Conservation (phyloP, 139 green algal genomes). For the Coelastrella sp. region DNA sequence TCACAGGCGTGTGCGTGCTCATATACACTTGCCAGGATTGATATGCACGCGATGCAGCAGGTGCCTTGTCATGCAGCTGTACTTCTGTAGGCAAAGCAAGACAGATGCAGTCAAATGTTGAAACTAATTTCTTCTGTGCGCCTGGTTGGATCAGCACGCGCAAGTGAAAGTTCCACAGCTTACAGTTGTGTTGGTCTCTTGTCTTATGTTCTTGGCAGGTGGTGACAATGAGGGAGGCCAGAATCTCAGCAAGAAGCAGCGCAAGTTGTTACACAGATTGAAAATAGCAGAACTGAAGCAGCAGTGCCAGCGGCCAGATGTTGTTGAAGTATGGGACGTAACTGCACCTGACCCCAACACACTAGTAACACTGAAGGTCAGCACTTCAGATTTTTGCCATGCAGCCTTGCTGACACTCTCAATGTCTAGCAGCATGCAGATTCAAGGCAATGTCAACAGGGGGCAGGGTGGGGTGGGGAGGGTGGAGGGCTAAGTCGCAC, state of each 20-base stretch:
- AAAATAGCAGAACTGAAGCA: conserved; percentile 96
- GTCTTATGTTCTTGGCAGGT: not conserved
- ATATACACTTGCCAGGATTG: too few species aligned
- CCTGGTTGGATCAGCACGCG: too few species aligned
- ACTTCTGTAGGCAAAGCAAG: too few species aligned
- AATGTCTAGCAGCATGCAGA: not conserved
- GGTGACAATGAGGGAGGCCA: conserved; percentile 43
- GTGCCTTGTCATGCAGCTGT: too few species aligned
- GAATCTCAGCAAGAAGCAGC: conserved; percentile 86
- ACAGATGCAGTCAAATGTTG: too few species aligned
- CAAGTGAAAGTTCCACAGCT: too few species aligned
- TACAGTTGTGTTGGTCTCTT: not conserved
- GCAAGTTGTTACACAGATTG: conserved; percentile 79
- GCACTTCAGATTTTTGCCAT: not conserved
- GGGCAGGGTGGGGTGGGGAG: too few species aligned
- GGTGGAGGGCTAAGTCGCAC: too few species aligned
- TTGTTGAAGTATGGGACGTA: conserved; percentile 99
- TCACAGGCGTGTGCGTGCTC: too few species aligned
- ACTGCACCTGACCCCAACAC: conserved; percentile 91
- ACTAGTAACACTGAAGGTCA: conserved; percentile 95
- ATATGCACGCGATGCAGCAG: too few species aligned
- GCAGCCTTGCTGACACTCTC: not conserved
- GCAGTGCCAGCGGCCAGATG: conserved; percentile 86
- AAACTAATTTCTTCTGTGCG: too few species aligned
- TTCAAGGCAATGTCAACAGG: too few species aligned